Percentiles rank a stretch among this genome's conserved stretches.
phyloP scores from a whole-genome alignment of 2,329 filamentous ascomycete genomes.

The Hymenoscyphus fructigenus region DNA sequence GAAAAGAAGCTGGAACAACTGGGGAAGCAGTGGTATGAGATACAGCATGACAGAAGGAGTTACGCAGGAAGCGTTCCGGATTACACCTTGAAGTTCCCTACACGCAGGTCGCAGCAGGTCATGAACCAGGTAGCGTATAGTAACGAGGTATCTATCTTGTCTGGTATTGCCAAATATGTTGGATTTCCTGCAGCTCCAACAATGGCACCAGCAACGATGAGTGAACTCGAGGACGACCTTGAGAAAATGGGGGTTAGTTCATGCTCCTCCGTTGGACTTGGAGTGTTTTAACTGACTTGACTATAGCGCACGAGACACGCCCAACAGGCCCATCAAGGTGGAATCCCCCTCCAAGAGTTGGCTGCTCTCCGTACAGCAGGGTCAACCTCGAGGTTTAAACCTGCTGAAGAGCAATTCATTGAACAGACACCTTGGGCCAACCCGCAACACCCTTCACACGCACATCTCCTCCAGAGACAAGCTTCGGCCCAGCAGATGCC shows the following conservation, averaged over 20 bases:
- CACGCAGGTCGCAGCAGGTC: slow-evolving; percentile 73
- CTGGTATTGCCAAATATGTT: slow-evolving; percentile 89
- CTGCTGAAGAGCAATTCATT: slow-evolving; percentile 81
- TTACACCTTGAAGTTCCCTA: slow-evolving; percentile 78
- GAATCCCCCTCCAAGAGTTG: slow-evolving; percentile 35
- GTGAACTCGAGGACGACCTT: slow-evolving; percentile 83
- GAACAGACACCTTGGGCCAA: slow-evolving; percentile 93
- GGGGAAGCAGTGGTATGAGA: slow-evolving; percentile 87
- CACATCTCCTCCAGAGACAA: slow-evolving; percentile 42
- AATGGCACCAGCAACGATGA: slow-evolving; percentile 67
- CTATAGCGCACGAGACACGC: slow-evolving; percentile 32
- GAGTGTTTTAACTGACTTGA: slow-evolving; percentile 20
- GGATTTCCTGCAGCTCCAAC: slow-evolving; percentile 95
- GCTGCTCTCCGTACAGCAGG: slow-evolving; percentile 35
- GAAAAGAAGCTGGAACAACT: slow-evolving; percentile 78
- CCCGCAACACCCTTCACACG: slow-evolving; percentile 73
- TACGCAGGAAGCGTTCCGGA: slow-evolving; percentile 76
- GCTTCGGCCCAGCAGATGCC: slow-evolving; percentile 41
- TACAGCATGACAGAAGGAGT: slow-evolving; percentile 83
- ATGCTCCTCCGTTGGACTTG: slow-evolving; percentile 3
- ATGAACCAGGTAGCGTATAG: slow-evolving; percentile 90
- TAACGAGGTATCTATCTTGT: slow-evolving; percentile 86
- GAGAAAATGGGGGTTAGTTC: slow-evolving; percentile 80
- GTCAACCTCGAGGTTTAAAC: slow-evolving; percentile 43
- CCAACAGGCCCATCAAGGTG: slow-evolving; percentile 25